Conservation (phyloP, 2,329 filamentous ascomycete genomes). For the Dactylonectria estremocensis region DNA sequence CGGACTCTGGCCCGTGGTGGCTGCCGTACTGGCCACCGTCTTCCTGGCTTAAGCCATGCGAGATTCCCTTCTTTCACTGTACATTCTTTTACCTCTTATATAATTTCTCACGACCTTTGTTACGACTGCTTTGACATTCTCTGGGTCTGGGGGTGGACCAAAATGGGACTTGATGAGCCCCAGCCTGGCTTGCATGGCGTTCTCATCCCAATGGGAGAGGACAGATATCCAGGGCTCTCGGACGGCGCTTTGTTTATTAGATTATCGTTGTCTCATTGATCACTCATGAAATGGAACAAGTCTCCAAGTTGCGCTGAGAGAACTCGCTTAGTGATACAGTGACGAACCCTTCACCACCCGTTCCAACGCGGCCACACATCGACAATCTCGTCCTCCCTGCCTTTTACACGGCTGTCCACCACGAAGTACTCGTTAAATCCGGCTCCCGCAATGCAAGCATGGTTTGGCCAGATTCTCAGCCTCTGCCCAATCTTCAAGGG, state of each 20-base stretch:
- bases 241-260: conserved; percentile 3
- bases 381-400: conserved; percentile 71
- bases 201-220: not conserved
- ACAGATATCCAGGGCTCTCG: conserved; percentile 13
- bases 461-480: conserved; percentile 81
- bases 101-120: conserved; percentile 18
- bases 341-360: conserved; percentile 69
- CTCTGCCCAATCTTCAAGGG: conserved; percentile 74
- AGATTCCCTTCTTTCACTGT: not conserved
- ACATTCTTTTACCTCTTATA: conserved; percentile 14
- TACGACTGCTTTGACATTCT: conserved; percentile 2
- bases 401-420: conserved; percentile 74
- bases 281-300: not conserved
- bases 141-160: not conserved
- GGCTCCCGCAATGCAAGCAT: conserved; percentile 81
- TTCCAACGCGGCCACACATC: conserved; percentile 83
- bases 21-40: conserved; percentile 61
- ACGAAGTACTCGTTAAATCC: conserved; percentile 80
- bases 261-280: not conserved
- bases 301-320: not conserved
- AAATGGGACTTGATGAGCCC: not conserved
- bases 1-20: conserved; percentile 67
- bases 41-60: conserved; percentile 56
- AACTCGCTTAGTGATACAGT: not conserved
- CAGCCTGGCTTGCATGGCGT: conserved; percentile 16